Evolutionary conservation across 129 eudicot genomes (phyloP).

Genomic region (Flaveria bidentis): DNA sequence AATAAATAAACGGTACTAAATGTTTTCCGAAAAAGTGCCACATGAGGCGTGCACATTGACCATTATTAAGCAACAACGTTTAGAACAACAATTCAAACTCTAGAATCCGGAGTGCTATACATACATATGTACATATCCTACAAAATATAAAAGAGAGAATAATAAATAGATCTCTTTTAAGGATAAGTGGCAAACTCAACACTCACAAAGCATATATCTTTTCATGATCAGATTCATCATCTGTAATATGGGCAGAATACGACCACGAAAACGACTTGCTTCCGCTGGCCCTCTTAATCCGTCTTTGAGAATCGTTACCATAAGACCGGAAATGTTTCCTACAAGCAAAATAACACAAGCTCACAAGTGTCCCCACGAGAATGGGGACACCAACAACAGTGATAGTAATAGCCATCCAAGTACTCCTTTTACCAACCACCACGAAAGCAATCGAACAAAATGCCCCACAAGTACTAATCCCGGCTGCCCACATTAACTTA

Average conservation of each 20-base stretch:
- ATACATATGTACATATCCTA: constrained; percentile 37
- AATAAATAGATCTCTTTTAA: constrained; percentile 19
- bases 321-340: constrained; percentile 57
- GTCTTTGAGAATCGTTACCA: constrained; percentile 68
- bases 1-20: too few relatives aligned
- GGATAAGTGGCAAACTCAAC: constrained; percentile 1
- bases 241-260: constrained; percentile 75
- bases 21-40: too few relatives aligned
- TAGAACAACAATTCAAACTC: constrained; percentile 16
- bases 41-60: constrained; percentile 4
- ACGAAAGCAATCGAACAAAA: constrained; percentile 79
- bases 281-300: constrained; percentile 73
- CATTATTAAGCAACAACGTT: neutral
- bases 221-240: constrained; percentile 78
- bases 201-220: constrained; percentile 75
- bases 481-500: constrained; percentile 97
- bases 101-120: constrained; percentile 25
- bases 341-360: constrained; percentile 81
- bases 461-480: constrained; percentile 93
- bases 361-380: constrained; percentile 68
- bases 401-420: constrained; percentile 84
- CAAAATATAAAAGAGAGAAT: constrained; percentile 21
- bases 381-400: constrained; percentile 75
- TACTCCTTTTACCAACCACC: constrained; percentile 71
- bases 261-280: constrained; percentile 93